Evolutionary conservation across 2,329 filamentous ascomycete species (phyloP), one percentile per base, ranked within the genome.

Genomic region (Beauveria rudraprayagi): DNA sequence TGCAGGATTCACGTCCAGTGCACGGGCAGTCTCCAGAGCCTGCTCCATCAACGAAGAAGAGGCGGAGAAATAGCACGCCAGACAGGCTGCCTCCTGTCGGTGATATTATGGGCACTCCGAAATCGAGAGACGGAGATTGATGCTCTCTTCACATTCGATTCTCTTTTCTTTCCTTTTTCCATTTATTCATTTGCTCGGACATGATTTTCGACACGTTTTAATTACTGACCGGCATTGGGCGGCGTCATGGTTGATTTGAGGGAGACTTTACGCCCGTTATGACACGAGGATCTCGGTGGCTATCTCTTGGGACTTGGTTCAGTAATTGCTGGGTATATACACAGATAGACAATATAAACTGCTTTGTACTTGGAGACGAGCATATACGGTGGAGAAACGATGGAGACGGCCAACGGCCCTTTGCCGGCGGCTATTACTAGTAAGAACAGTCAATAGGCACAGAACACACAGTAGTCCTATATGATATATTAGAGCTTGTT

Each of bases 321-420:
- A 11, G 19, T 37, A 24, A 16, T 40, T 37, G 22, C 19, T 26
- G 6, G 10, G 9, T 43, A 26, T 26, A 48, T 41, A 55, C 10
- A 47, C 19, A 55, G 52, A 57, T 57, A 41, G 44, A 57, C 54
- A 37, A 26, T 37, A 57, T 57, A 57, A 22, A 56, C 54, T 56
- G 54, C 26, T 47, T 47, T 56, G n/a, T 26, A 9, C 17, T 46
- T 46, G 14, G 30, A 5, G 14, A 52, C 14, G 17, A 24, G 50
- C 2, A 22, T 1, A 5, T 16, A 5, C 11, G 34, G 11, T 37
- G 34, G 34, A 37, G 34, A 14, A 6, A 3, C 5, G 34, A 37
- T 37, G 34, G 11, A 37, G 34, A 14, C 10, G 34, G 34, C 34
- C 34, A 2, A 37, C 11, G 34, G 11, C 11, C 34, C 10, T 37